Base-by-base conservation (phyloP, 2,329 filamentous ascomycete genomes). In the Cladobotryum mycophilum region DNA sequence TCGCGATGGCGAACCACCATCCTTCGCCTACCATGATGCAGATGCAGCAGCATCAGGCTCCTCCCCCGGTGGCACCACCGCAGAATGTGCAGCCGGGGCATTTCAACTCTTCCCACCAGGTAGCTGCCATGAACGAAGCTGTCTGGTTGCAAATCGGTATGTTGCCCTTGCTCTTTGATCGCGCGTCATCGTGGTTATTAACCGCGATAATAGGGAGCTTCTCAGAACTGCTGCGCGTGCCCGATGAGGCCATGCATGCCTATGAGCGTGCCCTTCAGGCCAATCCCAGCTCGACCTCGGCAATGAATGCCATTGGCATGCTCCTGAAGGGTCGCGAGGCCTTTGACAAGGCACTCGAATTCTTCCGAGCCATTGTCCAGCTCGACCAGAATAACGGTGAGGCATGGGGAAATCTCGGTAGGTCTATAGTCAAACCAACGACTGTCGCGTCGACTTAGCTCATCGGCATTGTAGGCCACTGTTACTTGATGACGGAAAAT, bases 401-500 rank as follows among this genome's bases (percentile, higher is more conserved):
- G 68, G 90, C 93, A 41, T 97, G 92, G 93, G 92, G 92, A 44
- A 96, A 90, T 65, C 77, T 97, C 30, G 92, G 89, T 93, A 77
- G 57, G 80, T 67, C 49, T 5, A 37, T n/a, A 14, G 45, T 9
- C 12, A 78, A 67, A 49, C 12, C 45, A 22, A 13, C 25, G 12
- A 5, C 37, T 33, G 17, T 15, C 18, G 34, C 33, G 17, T n/a
- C 46, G 40, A 54, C 35, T 47, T 46, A 30, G 48, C 45, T 62
- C 49, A 60, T 57, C 20, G 22, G 48, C 43, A 45, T 30, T 41
- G 13, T 59, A 92, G 89, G 93, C n/a, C 93, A 97, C 68, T 97
- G 93, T 72, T 95, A 92, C 66, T 77, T 99, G 22, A 99, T 99
- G 93, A 95, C 96, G 81, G 93, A 99, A 64, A 92, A 96, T 63